Evolutionary conservation across 176 grass and related monocot genomes (phyloP), one percentile per base, ranked within the genome.

Genomic region (Themeda triandra): DNA sequence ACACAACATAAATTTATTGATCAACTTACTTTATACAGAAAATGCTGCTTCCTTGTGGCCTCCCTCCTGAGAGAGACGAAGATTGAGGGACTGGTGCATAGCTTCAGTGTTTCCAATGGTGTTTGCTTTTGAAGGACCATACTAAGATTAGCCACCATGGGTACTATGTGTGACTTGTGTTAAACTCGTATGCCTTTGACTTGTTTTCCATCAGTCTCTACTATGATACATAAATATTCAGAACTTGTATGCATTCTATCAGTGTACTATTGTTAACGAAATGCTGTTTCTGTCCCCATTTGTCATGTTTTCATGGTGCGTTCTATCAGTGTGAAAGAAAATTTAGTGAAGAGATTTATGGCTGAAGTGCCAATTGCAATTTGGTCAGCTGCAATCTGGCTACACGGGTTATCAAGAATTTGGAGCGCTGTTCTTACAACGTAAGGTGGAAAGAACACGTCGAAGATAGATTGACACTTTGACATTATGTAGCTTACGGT

Each of bases 41-140:
- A 97, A 97, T 97, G 92, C 76, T 94, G 44, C 89, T 94, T 71
- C 95, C 90, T 0, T 94, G 90, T 25, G 84, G 92, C 6, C 88
- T 93, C 45, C 90, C 88, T 87, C 95, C 95, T 1, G 88, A 89
- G 81, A 92, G 90, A 54, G 92, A 92, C 1, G 92, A 97, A 85
- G 94, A 97, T 60, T 97, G 72, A 94, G 71, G 69, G 62, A 30
- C 5, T 14, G 46, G 13, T 23, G 29, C 49, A 71, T 65, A 44
- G 39, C 41, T 49, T 24, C 31, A 24, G 32, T 80, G 25, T 19
- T 2, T 60, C 51, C 14, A 65, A 46, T 37, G 21, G 4, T 13
- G 78, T 36, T 59, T 51, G 49, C 31, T 39, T 32, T 17, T 15
- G 27, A 35, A 75, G 30, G 62, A 32, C n/a, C 18, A 36, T 23